phyloP scores from a whole-genome alignment of 805 yeast genomes.

The Metschnikowia santaceciliae region DNA sequence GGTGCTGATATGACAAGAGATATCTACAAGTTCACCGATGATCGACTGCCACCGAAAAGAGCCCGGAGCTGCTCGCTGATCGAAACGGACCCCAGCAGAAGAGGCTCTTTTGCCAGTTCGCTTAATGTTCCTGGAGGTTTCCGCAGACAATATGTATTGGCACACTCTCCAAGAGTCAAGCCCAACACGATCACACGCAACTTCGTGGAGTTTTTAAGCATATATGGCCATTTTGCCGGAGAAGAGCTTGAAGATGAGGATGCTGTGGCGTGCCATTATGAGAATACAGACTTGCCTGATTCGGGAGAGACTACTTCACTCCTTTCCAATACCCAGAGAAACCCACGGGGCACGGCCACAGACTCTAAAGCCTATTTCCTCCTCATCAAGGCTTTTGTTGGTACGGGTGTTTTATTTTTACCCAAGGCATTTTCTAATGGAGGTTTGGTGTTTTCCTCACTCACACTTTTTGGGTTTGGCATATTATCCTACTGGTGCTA shows the following conservation, averaged over 20 bases:
- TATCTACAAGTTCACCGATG: conserved; percentile 12
- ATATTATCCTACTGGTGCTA: conserved; percentile 76
- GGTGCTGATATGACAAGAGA: conserved; percentile 20
- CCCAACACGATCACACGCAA: conserved; percentile 61
- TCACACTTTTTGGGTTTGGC: conserved; percentile 57
- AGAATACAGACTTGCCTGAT: neutral
- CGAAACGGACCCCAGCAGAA: conserved; percentile 24
- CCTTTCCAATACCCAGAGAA: conserved; percentile 13
- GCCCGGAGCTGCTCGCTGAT: conserved; percentile 16
- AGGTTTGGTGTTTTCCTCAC: conserved; percentile 58
- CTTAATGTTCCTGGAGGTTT: conserved; percentile 81
- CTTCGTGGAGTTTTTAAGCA: conserved; percentile 70
- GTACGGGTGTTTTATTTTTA: conserved; percentile 69
- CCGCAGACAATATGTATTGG: conserved; percentile 60
- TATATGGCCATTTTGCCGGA: conserved; percentile 86
- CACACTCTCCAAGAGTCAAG: conserved; percentile 8
- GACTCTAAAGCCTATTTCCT: conserved; percentile 69
- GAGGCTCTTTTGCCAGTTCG: conserved; percentile 64
- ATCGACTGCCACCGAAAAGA: conserved; percentile 10
- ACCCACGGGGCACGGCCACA: conserved; percentile 58
- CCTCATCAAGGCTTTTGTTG: conserved; percentile 69
- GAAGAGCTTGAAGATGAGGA: conserved; percentile 68
- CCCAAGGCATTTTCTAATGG: conserved; percentile 73
- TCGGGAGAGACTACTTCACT: conserved; percentile 41
- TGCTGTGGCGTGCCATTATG: conserved; percentile 52